Evolutionary conservation across 2,329 filamentous ascomycete species (phyloP), one percentile per base, ranked within the genome.

Genomic region (Acephala macrosclerotiorum): DNA sequence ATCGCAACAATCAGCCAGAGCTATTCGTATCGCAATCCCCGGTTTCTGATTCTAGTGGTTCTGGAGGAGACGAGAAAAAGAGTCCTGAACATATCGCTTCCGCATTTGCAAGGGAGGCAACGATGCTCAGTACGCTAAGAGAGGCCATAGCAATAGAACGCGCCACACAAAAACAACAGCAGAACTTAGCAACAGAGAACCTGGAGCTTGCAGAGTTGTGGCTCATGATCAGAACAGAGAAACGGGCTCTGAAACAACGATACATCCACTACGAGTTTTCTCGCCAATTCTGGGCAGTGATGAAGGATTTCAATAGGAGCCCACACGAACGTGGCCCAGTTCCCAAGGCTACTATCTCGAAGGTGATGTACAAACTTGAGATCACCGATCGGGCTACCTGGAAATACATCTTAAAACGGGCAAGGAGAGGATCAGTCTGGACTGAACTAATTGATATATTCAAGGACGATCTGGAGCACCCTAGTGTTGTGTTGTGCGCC

Each of bases 181-280:
- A 40, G 18, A 58, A 22, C 7, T 40, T 40, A 25, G 33, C 33
- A 58, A 20, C 29, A 22, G 33, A 58, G 20, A 40, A 22, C 18
- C 33, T n/a, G 25, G 55, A 58, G 4, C 36, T 63, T 35, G 35
- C 59, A 55, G 38, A 67, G 18, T 65, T 69, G 45, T 69, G 57
- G 65, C 45, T 65, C 22, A 69, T 69, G 49, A 60, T 69, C 49
- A 67, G 51, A 9, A 61, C 56, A 63, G 65, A 69, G 59, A 67
- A 67, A 55, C 67, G 59, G 53, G 61, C 59, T 60, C 47, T 69
- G 29, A 65, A 61, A 63, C 49, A 67, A 66, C 60, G 60, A 8
- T 65, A 69, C 20, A 56, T 69, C 18, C 42, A 67, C 57, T 69
- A 69, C 38, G 60, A 69, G 58, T 69, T 69, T 65, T 63, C 64